Conservation (phyloP, 108 stramenopile species). For the Bacterosira constricta region DNA sequence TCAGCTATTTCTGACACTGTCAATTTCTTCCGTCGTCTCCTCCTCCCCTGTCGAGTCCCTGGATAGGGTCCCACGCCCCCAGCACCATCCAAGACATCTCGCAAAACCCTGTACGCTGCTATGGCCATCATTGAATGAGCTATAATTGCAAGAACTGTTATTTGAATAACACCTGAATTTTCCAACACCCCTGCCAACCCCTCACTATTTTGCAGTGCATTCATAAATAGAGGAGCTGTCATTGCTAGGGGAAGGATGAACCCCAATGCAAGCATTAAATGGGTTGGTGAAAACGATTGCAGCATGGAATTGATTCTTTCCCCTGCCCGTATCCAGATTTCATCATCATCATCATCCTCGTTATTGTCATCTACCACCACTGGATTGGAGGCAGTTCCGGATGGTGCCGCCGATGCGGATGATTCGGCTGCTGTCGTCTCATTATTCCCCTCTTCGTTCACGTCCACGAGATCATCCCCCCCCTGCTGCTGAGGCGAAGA, state of each 20-base stretch:
- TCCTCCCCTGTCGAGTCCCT: conserved; percentile 7
- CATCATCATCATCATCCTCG: neutral
- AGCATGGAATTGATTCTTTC: neutral
- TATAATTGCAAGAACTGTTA: conserved; percentile 17
- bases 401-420: no score
- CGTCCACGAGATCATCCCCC: no score
- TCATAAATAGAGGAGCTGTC: conserved; percentile 18
- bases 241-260: conserved; percentile 28
- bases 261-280: conserved; percentile 15
- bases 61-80: conserved; percentile 14
- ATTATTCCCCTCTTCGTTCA: neutral
- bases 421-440: neutral
- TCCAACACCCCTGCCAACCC: neutral
- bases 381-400: conserved; percentile 13
- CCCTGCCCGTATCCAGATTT: neutral
- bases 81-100: conserved; percentile 17
- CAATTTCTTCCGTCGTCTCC: conserved; percentile 15
- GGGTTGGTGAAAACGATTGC: neutral
- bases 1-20: conserved; percentile 34
- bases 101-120: conserved; percentile 26
- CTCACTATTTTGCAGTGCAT: neutral
- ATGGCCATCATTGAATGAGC: conserved; percentile 36
- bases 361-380: conserved; percentile 13
- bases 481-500: no score
- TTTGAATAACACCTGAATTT: conserved; percentile 10